Conservation (phyloP, 495 filamentous ascomycete species). For the Filosporella fistucella region DNA sequence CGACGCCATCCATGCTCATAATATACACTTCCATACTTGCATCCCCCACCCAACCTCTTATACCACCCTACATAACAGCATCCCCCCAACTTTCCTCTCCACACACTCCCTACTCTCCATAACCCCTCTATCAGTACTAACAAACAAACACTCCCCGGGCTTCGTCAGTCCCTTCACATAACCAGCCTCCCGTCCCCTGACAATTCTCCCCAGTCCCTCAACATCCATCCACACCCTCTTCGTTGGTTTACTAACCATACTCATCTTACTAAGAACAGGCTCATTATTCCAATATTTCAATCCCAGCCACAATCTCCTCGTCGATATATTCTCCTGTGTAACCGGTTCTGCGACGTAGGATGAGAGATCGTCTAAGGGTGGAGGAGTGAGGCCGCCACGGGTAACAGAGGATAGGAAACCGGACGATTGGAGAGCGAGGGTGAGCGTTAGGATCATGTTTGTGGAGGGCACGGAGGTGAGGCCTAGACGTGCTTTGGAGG, state of each 20-base stretch:
- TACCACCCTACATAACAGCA: constrained; percentile 72
- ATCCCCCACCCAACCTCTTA: constrained; percentile 15
- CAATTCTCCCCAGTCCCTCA: constrained; percentile 52
- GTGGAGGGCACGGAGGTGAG: constrained; percentile 81
- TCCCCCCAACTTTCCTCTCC: constrained; percentile 77
- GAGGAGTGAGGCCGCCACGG: constrained; percentile 67
- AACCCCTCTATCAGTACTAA: constrained; percentile 75
- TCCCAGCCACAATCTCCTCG: constrained; percentile 81
- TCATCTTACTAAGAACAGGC: constrained; percentile 72
- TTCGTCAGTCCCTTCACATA: constrained; percentile 67
- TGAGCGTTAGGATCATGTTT: constrained; percentile 73
- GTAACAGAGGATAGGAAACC: constrained; percentile 83
- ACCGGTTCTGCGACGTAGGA: constrained; percentile 54
- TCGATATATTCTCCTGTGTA: constrained; percentile 73
- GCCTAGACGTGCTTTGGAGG: constrained; percentile 76
- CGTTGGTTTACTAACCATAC: constrained; percentile 71
- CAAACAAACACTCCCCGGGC: constrained; percentile 79
- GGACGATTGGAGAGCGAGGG: constrained; percentile 71
- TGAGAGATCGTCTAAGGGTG: constrained; percentile 44
- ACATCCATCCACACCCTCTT: constrained; percentile 62
- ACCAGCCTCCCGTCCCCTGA: constrained; percentile 58
- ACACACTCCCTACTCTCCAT: constrained; percentile 85
- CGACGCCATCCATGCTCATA: constrained; percentile 9
- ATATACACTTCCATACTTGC: constrained; percentile 1
- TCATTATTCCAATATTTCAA: constrained; percentile 90